phyloP scores from a whole-genome alignment of 2,329 filamentous ascomycete species.

The Trichoderma oligosporum region DNA sequence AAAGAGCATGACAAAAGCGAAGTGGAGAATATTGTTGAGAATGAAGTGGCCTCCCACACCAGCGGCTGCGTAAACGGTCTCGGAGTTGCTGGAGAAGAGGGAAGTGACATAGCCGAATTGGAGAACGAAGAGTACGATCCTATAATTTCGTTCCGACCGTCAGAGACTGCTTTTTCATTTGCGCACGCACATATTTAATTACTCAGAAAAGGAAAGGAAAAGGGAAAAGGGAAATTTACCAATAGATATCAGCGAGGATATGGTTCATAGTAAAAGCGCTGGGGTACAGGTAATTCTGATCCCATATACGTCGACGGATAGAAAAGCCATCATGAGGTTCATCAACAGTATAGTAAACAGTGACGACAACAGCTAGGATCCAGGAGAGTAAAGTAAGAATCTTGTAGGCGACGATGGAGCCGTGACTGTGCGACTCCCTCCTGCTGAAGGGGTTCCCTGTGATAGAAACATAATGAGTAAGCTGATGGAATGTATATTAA shows the following conservation, averaged over 20 bases:
- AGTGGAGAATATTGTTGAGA: constrained; percentile 76
- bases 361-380: constrained; percentile 66
- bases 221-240: constrained; percentile 42
- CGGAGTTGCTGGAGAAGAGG: constrained; percentile 65
- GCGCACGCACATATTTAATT: too few species aligned
- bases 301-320: constrained; percentile 66
- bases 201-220: too few species aligned
- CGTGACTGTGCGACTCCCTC: constrained; percentile 60
- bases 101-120: constrained; percentile 73
- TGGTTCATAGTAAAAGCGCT: constrained; percentile 75
- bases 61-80: constrained; percentile 64
- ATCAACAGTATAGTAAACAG: constrained; percentile 70
- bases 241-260: constrained; percentile 66
- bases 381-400: constrained; percentile 70
- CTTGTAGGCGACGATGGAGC: constrained; percentile 68
- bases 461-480: neutral
- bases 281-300: constrained; percentile 61
- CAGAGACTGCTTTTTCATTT: too few species aligned
- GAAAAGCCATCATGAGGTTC: constrained; percentile 59
- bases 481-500: neutral
- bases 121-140: constrained; percentile 68
- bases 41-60: constrained; percentile 83
- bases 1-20: constrained; percentile 80
- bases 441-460: constrained; percentile 73
- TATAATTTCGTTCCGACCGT: constrained; percentile 30